A percentile compares a stretch with the other conserved stretches of the same genome.
Conservation (phyloP, 1,284 basidiomycete genomes). For the Termitomyces sp. region DNA sequence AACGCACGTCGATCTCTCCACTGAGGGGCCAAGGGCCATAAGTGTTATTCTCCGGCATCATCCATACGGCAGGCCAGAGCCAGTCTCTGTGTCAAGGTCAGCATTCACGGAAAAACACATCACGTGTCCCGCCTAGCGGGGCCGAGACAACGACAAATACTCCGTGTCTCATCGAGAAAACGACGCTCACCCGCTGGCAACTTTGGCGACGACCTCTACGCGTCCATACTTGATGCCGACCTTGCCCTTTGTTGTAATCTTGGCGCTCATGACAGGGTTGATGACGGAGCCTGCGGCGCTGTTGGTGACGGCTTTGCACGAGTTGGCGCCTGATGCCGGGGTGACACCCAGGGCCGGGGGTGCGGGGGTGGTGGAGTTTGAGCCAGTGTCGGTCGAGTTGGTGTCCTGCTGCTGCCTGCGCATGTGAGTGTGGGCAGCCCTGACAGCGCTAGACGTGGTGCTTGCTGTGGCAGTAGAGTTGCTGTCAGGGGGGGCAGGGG, state of each 20-base stretch:
- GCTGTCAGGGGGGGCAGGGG: constrained; percentile 39
- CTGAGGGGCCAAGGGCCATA: constrained; percentile 74
- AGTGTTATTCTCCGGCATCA: constrained; percentile 67
- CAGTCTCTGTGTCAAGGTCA: constrained; percentile 33
- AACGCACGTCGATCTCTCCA: constrained; percentile 58
- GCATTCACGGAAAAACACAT: no score
- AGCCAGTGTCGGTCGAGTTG: background rate
- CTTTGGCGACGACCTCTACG: constrained; percentile 71
- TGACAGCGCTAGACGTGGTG: background rate
- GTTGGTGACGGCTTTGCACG: constrained; percentile 28
- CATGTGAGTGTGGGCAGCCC: background rate
- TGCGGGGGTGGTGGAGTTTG: background rate
- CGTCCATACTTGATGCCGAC: constrained; percentile 69
- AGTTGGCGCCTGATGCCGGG: constrained; percentile 9
- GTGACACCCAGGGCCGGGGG: background rate
- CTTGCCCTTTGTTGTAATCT: constrained; percentile 67
- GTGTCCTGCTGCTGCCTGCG: background rate
- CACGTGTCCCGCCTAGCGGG: background rate
- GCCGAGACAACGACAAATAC: background rate
- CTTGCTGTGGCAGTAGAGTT: constrained; percentile 25
- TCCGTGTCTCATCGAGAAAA: background rate
- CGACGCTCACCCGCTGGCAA: constrained; percentile 44
- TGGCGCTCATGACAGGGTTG: constrained; percentile 72
- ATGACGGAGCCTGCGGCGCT: constrained; percentile 42
- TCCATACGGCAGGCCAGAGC: constrained; percentile 73